Evolutionary conservation across 2,329 filamentous ascomycete species (phyloP).

Genomic region (Ophiostoma quercus): DNA sequence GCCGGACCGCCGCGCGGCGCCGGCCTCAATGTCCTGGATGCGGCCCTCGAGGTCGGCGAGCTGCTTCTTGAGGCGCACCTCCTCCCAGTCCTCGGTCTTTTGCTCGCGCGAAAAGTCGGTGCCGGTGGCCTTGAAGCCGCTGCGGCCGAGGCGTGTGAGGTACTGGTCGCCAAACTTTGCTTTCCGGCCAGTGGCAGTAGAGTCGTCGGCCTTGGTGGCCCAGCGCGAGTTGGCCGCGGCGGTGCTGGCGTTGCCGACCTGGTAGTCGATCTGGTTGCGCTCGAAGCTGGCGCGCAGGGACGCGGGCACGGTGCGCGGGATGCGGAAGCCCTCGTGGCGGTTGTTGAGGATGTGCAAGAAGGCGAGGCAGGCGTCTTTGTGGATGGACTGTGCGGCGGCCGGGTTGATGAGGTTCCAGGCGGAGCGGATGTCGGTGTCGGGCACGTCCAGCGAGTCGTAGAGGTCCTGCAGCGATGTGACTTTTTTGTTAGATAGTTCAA

Average conservation of each 20-base stretch:
- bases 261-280: constrained; percentile 94
- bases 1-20: constrained; percentile 51
- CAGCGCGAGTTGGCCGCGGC: constrained; percentile 60
- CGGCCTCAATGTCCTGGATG: constrained; percentile 73
- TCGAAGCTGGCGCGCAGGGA: constrained; percentile 90
- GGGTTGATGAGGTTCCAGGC: constrained; percentile 98
- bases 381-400: constrained; percentile 72
- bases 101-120: constrained; percentile 78
- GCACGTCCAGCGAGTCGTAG: constrained; percentile 73
- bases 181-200: constrained; percentile 80
- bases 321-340: constrained; percentile 89
- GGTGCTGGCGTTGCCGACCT: constrained; percentile 68
- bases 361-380: constrained; percentile 88
- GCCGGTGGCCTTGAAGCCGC: constrained; percentile 72
- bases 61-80: constrained; percentile 90
- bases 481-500: background rate
- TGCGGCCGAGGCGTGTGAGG: constrained; percentile 80
- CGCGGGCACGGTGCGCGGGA: constrained; percentile 84
- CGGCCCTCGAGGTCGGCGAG: constrained; percentile 83
- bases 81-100: constrained; percentile 94
- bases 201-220: constrained; percentile 72
- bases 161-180: constrained; percentile 98
- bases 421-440: constrained; percentile 74
- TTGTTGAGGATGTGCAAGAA: constrained; percentile 97
- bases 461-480: constrained; percentile 71